A percentile compares a stretch with the other conserved stretches of the same genome.
Conservation (phyloP, 345 rosid genomes). For the Pistacia vera region DNA sequence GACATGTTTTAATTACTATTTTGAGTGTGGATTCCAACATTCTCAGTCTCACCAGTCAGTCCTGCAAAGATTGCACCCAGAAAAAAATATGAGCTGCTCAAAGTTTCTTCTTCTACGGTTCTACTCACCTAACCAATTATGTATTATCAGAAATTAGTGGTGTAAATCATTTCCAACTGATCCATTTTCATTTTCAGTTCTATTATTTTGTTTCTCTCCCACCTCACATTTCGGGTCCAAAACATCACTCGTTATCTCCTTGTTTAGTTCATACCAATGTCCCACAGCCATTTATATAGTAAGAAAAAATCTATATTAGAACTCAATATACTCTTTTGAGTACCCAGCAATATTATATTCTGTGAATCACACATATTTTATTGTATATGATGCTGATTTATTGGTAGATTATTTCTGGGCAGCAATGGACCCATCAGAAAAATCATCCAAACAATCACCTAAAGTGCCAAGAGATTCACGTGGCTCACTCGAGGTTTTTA, state of each 20-base stretch:
- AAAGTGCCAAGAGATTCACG: conserved; percentile 59
- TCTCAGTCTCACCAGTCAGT: not conserved
- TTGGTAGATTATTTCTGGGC: not conserved
- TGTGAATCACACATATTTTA: not conserved
- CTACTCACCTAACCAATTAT: not conserved
- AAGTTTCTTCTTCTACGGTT: not conserved
- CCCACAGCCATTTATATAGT: conserved; percentile 8
- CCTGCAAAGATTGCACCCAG: not conserved
- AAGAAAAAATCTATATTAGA: not conserved
- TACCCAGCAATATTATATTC: not conserved
- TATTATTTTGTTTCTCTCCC: not conserved
- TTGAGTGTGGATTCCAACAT: not conserved
- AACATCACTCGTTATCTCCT: not conserved
- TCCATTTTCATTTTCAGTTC: not conserved
- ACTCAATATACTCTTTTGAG: not conserved
- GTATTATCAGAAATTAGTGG: not conserved
- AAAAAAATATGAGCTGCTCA: not conserved
- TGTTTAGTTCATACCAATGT: conserved; percentile 18
- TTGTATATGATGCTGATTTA: no score
- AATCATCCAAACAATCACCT: conserved; percentile 44
- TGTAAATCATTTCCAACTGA: not conserved
- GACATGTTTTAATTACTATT: not conserved
- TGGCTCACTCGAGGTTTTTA: conserved; percentile 89
- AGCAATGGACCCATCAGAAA: conserved; percentile 53
- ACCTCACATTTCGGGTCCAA: conserved; percentile 15